Evolutionary conservation across 2,329 filamentous ascomycete species (phyloP).

Genomic region (Xylariaceae sp.): DNA sequence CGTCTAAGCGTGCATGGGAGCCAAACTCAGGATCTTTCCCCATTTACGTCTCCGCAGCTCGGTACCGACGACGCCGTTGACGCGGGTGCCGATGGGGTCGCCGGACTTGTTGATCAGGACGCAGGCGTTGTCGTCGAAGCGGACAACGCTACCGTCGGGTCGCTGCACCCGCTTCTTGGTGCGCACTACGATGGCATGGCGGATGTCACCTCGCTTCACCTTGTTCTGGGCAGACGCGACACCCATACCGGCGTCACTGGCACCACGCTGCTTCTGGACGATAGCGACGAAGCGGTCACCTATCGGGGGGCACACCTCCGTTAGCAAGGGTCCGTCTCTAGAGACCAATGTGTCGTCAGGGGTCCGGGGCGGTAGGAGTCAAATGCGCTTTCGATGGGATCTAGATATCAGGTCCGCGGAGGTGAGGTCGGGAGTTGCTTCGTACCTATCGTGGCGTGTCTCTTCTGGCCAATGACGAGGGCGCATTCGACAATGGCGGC

Average conservation of each 20-base stretch:
- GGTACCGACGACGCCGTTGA: conserved; percentile 85
- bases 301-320: conserved; percentile 34
- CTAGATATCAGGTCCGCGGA: neutral
- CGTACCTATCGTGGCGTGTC: conserved; percentile 79
- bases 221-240: conserved; percentile 76
- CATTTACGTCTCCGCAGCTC: conserved; percentile 91
- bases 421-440: neutral
- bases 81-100: conserved; percentile 86
- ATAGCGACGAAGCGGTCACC: conserved; percentile 96
- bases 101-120: conserved; percentile 96
- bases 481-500: conserved; percentile 96
- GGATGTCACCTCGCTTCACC: conserved; percentile 92
- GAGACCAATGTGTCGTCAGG: neutral
- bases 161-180: conserved; percentile 83
- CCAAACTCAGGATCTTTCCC: conserved; percentile 97
- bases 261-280: conserved; percentile 90
- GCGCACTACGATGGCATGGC: conserved; percentile 91
- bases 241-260: conserved; percentile 64
- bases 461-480: conserved; percentile 86
- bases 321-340: neutral
- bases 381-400: neutral
- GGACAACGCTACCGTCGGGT: conserved; percentile 81
- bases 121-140: conserved; percentile 97
- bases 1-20: conserved; percentile 59
- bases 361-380: neutral